A percentile compares a stretch with the other conserved stretches of the same genome.
Evolutionary conservation across 345 rosid genomes (phyloP).

Genomic region (Pseudoturritis turrita): DNA sequence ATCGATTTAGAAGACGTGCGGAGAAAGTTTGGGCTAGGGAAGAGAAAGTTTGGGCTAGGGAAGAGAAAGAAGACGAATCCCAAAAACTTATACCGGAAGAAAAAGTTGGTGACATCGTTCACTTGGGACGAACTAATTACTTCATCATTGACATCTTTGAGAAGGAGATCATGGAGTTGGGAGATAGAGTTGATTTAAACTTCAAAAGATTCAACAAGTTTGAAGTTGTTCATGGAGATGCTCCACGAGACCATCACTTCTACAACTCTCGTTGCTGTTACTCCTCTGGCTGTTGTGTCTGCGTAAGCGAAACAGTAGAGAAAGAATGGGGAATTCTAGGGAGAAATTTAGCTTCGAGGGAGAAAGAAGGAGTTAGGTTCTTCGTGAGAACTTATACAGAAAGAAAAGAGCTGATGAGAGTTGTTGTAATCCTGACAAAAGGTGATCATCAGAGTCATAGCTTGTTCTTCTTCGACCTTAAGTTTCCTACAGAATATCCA

Average conservation of each 20-base stretch:
- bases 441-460: conserved; percentile 7
- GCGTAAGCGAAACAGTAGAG: not conserved
- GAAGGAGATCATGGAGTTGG: conserved; percentile 31
- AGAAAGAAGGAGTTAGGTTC: conserved; percentile 18
- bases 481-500: conserved; percentile 22
- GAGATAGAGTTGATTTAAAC: conserved; percentile 26
- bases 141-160: conserved; percentile 22
- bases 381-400: conserved; percentile 13
- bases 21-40: conserved; percentile 15
- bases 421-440: not conserved
- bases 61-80: conserved; percentile 4
- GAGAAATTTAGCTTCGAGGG: not conserved
- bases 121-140: not conserved
- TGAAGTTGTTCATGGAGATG: conserved; percentile 1
- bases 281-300: not conserved
- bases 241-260: conserved; percentile 25
- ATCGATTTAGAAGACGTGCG: conserved; percentile 7
- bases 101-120: conserved; percentile 24
- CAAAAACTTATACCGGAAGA: not conserved
- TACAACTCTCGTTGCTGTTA: conserved; percentile 2
- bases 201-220: conserved; percentile 19
- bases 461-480: conserved; percentile 26
- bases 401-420: conserved; percentile 31
- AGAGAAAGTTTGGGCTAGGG: not conserved
- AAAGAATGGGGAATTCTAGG: not conserved